Base-by-base conservation (phyloP, 2,329 filamentous ascomycete species). In the Hymenoscyphus albidus region DNA sequence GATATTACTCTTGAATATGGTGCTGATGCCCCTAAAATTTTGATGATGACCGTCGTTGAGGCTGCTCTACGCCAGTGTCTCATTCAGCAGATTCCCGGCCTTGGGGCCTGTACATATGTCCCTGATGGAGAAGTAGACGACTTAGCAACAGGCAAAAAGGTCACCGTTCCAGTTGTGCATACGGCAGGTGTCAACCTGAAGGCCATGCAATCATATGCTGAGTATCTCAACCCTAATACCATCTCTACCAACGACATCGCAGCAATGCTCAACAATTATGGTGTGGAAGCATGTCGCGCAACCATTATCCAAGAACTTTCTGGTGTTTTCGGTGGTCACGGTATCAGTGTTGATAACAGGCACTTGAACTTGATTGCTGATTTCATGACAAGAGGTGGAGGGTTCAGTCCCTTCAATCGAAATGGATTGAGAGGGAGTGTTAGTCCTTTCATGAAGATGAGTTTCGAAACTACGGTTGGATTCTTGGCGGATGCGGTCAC, bases 401-500 rank as follows among this genome's bases (percentile, higher is more conserved):
- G 87, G 1, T 99, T 96, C 80, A 90, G 88, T 58, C 89, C 95
- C 0, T 99, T 99, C 80, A 97, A 92, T 78, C 90, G 95, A 59
- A 96, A 91, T 75, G 95, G 94, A 0, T 81, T 99, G 66, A 88
- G 87, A 74, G 88, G 91, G 69, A 93, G 92, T 73, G 89, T 94
- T 35, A 93, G 89, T 70, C 93, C 95, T 0, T 94, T 99, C 72
- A 94, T 95, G 79, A 98, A 98, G 84, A 98, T 98, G 94, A 96
- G 92, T 77, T 99, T 98, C 80, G 95, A 99, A 84, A 99, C 95
- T 3, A 99, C 95, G 2, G 85, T 98, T 48, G 89, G 90, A 0
- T 97, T 97, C 81, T 82, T 99, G 73, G 93, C 91, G 77, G 95
- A 98, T 75, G 93, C 95, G 1, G 89, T 97, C 32, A 81, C 96